Base-by-base conservation (phyloP, 768 basidiomycete genomes). In the Mycena rosella region DNA sequence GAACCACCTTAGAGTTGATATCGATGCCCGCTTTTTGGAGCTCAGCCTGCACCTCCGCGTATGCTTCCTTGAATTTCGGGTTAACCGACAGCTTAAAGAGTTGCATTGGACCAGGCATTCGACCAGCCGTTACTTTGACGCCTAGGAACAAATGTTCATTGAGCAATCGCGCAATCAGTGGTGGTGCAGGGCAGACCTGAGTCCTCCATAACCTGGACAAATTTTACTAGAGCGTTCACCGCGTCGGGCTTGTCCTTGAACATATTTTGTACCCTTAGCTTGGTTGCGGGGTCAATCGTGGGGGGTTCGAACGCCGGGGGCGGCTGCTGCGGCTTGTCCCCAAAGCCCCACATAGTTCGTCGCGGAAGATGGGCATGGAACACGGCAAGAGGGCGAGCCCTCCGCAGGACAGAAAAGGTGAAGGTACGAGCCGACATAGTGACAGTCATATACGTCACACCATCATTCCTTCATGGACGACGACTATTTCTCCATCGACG, bases 401-500 rank as follows among this genome's bases (percentile, higher is more conserved):
- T 53, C 15, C 67, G 61, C 32, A 68, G 22, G 17, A 62, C 18
- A 5, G 61, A 55, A 44, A 45, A 54, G 40, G 67, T 51, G 57
- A 68, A 44, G 14, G 59, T 40, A 14, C 62, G 56, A 18, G 52
- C 51, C 18, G 40, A 55, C 61, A 62, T 62, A 24, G 44, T 45
- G 2, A 24, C 45, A 10, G 22, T 32, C 38, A 40, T n/a, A n/a
- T n/a, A n/a, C n/a, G n/a, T n/a, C n/a, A n/a, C n/a, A n/a, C n/a
- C n/a, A n/a, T n/a, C 38, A 34, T 11, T 11, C 11, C 32, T 34
- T 63, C 70, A 96, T 96, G 95, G 94, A 96, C 65, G 85, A 91
- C 74, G 95, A 96, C 77, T 98, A 98, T 78, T 97, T 93, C 78
- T 96, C 94, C 0, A 87, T 97, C 60, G 94, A 96, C 64, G 88